Base-by-base conservation (phyloP, 2,329 filamentous ascomycete species). In the Stachybotrys elegans region DNA sequence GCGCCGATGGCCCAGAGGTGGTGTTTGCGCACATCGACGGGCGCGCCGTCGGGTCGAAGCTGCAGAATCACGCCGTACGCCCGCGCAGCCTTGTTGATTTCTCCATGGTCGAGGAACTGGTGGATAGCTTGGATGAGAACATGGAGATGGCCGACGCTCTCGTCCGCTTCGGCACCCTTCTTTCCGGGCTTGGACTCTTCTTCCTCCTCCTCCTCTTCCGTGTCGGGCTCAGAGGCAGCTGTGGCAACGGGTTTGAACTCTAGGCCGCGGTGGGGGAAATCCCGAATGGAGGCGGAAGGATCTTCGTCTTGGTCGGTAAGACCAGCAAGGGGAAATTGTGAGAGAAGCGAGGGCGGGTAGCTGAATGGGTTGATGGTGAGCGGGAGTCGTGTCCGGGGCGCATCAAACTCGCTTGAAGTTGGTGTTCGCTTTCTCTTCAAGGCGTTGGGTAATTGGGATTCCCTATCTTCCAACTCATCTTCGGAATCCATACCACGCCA, bases 1-100 rank as follows among this genome's bases (percentile, higher is more conserved):
- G 88, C 88, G 1, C 88, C 90, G 36, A 95, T 76, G 13, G 84
- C 84, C 92, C 91, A 96, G 51, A 86, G 76, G 27, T 80, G 77
- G 55, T 83, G 75, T 17, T 71, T 71, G 31, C 89, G 78, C 39
- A 92, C 62, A 59, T 95, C 88, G 17, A 91, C 71, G 6, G 68
- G 67, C 39, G 65, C 43, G 22, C 58, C 55, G 13, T 48, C 40
- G 2, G 61, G 59, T 9, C 59, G 56, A 38, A 80, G 75, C 40
- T 84, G 78, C 38, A 90, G 61, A 23, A 95, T 72, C 51, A 95
- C 67, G 1, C 81, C 84, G 73, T 88, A 92, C 1, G 87, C 86
- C 47, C 86, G 75, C 40, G 79, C 79, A 1, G 91, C 90, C 32
- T 86, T 82, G 2, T 72, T 52, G 47, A 89, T 83, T 56, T 94